Evolutionary conservation across 176 grass and related monocot species (phyloP), one percentile per base, ranked within the genome.

Genomic region (Rhynchospora pubera): DNA sequence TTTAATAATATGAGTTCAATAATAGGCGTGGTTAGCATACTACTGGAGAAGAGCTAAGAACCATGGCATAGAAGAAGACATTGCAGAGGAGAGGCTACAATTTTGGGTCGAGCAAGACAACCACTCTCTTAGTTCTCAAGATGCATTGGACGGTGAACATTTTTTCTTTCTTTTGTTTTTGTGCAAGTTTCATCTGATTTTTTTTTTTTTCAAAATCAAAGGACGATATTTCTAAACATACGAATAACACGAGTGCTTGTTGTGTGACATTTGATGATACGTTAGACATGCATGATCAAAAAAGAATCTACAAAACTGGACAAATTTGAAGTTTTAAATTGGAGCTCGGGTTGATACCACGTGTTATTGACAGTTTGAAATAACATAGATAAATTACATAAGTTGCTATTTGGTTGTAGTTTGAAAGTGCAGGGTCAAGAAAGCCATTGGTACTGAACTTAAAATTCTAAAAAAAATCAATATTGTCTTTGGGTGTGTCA

Each of bases 1-100:
- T 46, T 59, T 59, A 81, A 71, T 47, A 42, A 51, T n/a, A 60
- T 21, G 78, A 44, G 34, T 81, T 43, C 18, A 75, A 84, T 57
- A 57, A 45, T 85, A 98, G 95, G 92, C 95, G 85, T 98, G 95
- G 95, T 84, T 98, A 64, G 81, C 87, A 52, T 98, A 98, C 75
- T 90, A 93, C 51, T 98, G 95, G 95, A 94, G 90, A 39, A 68
- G 92, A 74, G 92, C 86, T 15, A 98, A 91, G 81, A 90, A 84
- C 67, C 95, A 98, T 79, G 82, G 91, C 43, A 18, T 95, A 75
- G 95, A 98, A 91, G 95, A 93, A 87, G 95, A 98, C 88, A 98
- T 98, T 84, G 90, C 92, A 76, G 90, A 98, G n/a, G 95, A 98
- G 58, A 83, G 90, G 74, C 87, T 95, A 69, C 90, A 95, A 18